Evolutionary conservation across 257 asterid genomes (phyloP).

Genomic region (Cinchona pubescens): DNA sequence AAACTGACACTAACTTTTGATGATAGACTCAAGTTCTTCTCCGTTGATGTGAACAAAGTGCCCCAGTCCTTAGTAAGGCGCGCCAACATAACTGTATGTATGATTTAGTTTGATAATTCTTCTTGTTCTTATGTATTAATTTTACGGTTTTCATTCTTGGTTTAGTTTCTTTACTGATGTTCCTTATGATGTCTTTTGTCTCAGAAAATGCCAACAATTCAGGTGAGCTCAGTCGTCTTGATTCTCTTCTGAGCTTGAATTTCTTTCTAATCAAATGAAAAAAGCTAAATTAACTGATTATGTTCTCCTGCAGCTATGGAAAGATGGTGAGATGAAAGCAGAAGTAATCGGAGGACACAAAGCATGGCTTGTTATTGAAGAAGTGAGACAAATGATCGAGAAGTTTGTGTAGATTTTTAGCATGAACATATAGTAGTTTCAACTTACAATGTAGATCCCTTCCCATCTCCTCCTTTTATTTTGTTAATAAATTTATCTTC

Average conservation of each 20-base stretch:
- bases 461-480: too few relatives aligned
- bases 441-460: background rate
- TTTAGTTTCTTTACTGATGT: slow-evolving; percentile 1
- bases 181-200: slow-evolving; percentile 2
- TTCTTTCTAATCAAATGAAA: background rate
- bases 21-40: slow-evolving; percentile 61
- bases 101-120: background rate
- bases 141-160: background rate
- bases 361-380: slow-evolving; percentile 96
- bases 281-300: background rate
- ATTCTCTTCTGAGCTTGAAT: background rate
- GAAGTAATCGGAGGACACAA: slow-evolving; percentile 94
- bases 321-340: slow-evolving; percentile 91
- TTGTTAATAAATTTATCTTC: background rate
- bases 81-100: slow-evolving; percentile 75
- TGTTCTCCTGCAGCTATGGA: slow-evolving; percentile 58
- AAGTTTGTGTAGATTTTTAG: slow-evolving; percentile 30
- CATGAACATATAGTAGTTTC: too few relatives aligned
- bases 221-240: slow-evolving; percentile 44
- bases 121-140: background rate
- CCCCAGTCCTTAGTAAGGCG: slow-evolving; percentile 77
- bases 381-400: slow-evolving; percentile 74
- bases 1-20: background rate
- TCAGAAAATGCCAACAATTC: slow-evolving; percentile 99
- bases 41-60: slow-evolving; percentile 84